A percentile compares a stretch with the other conserved stretches of the same genome.
Conservation (phyloP, 495 filamentous ascomycete species). For the Lepidopterella palustris region DNA sequence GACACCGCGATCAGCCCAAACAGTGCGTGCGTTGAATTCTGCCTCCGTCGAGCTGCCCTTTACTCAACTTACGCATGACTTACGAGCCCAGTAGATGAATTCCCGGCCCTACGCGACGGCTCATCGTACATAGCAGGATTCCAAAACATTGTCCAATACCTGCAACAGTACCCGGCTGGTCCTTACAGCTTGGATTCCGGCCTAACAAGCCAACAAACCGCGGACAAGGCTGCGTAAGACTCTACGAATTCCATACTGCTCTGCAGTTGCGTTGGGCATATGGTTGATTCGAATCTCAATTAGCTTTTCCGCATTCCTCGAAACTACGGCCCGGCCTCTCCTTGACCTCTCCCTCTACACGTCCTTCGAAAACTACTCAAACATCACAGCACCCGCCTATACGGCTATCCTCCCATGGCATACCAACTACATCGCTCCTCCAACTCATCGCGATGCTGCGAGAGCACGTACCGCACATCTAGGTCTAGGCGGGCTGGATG, state of each 20-base stretch:
- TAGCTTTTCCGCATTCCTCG: constrained; percentile 26
- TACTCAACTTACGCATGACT: no score
- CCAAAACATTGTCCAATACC: constrained; percentile 64
- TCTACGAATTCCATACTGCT: neutral
- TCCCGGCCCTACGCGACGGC: constrained; percentile 66
- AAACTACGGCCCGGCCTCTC: constrained; percentile 28
- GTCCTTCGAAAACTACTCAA: constrained; percentile 74
- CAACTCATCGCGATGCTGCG: constrained; percentile 58
- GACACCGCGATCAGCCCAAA: constrained; percentile 69
- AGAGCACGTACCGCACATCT: constrained; percentile 66
- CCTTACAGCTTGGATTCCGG: constrained; percentile 51
- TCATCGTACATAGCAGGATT: constrained; percentile 63
- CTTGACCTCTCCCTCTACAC: constrained; percentile 60
- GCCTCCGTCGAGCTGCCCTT: no score
- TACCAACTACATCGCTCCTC: constrained; percentile 71
- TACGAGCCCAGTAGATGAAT: no score
- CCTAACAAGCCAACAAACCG: constrained; percentile 42
- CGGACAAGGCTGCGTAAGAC: constrained; percentile 51
- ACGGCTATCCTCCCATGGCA: constrained; percentile 72
- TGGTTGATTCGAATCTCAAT: neutral
- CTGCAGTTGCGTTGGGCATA: neutral
- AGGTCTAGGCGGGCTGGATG: constrained; percentile 59
- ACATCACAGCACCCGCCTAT: constrained; percentile 67
- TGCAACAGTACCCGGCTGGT: constrained; percentile 39
- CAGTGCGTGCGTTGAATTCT: constrained; percentile 47